Evolutionary conservation across 2,329 filamentous ascomycete genomes (phyloP).

Genomic region (Magnaporthiopsis poae): DNA sequence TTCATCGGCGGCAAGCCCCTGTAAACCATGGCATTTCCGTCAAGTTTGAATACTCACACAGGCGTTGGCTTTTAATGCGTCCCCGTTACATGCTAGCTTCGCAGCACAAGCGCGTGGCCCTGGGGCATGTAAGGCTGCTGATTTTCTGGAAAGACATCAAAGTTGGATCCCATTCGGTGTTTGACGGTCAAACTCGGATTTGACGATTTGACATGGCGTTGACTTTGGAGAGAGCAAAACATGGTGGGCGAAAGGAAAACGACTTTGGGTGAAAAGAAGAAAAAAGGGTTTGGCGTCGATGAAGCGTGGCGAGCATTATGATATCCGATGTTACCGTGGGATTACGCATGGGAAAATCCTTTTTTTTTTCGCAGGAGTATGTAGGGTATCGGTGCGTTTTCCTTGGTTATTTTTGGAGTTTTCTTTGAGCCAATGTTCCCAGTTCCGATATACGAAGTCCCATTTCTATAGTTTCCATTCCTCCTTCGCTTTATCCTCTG

Average conservation of each 20-base stretch:
- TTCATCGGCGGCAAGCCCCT: conserved; percentile 82
- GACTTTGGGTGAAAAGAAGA: neutral
- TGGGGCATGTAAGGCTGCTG: neutral
- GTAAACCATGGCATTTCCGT: conserved; percentile 33
- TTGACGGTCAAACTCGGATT: neutral
- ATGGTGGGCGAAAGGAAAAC: neutral
- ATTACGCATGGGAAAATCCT: neutral
- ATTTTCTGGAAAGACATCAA: neutral
- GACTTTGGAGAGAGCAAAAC: neutral
- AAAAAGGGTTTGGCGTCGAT: neutral
- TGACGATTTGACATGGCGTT: neutral
- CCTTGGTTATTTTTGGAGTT: neutral
- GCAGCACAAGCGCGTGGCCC: neutral
- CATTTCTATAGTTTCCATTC: neutral
- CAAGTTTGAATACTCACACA: neutral
- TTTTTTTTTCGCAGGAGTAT: neutral
- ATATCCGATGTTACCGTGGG: neutral
- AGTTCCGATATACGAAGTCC: neutral
- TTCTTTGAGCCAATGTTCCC: neutral
- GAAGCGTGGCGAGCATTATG: neutral
- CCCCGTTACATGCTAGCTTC: neutral
- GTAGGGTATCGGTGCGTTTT: neutral
- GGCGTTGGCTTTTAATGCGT: neutral
- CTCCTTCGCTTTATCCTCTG: neutral
- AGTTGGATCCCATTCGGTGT: neutral